Percentiles rank a stretch among this genome's conserved stretches.
phyloP scores from a whole-genome alignment of 768 basidiomycete genomes.

The Amanita inopinata region DNA sequence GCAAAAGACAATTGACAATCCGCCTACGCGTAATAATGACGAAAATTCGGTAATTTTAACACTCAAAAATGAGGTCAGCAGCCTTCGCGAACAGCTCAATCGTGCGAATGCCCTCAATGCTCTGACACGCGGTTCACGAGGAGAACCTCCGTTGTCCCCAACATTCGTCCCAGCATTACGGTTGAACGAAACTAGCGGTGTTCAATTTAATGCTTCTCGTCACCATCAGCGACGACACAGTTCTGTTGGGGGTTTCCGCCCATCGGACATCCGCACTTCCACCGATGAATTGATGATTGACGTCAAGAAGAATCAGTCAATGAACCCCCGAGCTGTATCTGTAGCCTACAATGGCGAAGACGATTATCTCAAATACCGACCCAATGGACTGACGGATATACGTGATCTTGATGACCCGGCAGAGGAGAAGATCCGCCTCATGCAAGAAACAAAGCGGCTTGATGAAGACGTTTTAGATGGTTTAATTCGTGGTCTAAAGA shows the following conservation, averaged over 20 bases:
- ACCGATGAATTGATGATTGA: slow-evolving; percentile 71
- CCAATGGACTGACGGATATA: slow-evolving; percentile 61
- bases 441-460: slow-evolving; percentile 82
- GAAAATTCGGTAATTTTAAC: slow-evolving; percentile 81
- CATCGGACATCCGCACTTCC: slow-evolving; percentile 59
- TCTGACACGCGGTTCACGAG: slow-evolving; percentile 64
- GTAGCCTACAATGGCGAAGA: slow-evolving; percentile 84
- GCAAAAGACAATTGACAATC: slow-evolving; percentile 57
- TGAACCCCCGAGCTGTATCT: slow-evolving; percentile 78
- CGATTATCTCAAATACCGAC: slow-evolving; percentile 52
- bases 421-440: slow-evolving; percentile 89
- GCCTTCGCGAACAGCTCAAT: slow-evolving; percentile 89
- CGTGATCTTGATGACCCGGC: slow-evolving; percentile 78
- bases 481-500: slow-evolving; percentile 85
- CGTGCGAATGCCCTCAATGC: slow-evolving; percentile 89
- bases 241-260: slow-evolving; percentile 69
- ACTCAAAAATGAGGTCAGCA: slow-evolving; percentile 88
- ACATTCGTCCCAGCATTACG: slow-evolving; percentile 80
- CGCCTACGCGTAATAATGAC: slow-evolving; percentile 62
- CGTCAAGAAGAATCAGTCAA: slow-evolving; percentile 58
- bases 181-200: slow-evolving; percentile 36
- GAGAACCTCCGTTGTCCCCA: slow-evolving; percentile 70
- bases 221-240: slow-evolving; percentile 81
- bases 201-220: slow-evolving; percentile 29
- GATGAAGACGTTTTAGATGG: slow-evolving; percentile 93